These are phyloP conservation scores for Russula sp. DNA, from an alignment of 768 basidiomycete genomes.

Conservation along the genomic window DNA sequence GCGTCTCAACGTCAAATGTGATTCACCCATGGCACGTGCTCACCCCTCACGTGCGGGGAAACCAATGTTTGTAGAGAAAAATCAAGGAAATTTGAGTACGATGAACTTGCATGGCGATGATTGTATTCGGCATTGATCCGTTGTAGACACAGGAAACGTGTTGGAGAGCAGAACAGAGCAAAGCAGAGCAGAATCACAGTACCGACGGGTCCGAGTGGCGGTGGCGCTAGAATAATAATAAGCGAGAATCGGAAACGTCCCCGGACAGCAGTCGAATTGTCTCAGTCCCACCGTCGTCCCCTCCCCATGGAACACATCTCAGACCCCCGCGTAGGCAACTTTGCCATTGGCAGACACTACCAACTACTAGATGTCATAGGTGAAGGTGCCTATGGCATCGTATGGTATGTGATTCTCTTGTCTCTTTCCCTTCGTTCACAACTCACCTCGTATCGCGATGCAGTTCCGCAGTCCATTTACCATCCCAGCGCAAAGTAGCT, in stretches of 20 bases:
- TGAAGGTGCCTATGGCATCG: constrained; percentile 92
- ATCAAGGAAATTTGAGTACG: background rate
- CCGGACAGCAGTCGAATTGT: constrained; percentile 6
- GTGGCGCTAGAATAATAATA: background rate
- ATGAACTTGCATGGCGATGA: background rate
- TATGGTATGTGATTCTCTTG: constrained; percentile 49
- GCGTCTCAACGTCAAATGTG: constrained; percentile 12
- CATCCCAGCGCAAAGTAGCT: constrained; percentile 88
- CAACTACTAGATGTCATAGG: constrained; percentile 85
- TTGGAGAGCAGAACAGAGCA: background rate
- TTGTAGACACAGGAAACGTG: background rate
- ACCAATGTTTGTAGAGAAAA: background rate
- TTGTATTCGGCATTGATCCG: background rate
- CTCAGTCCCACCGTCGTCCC: background rate
- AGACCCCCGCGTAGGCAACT: constrained; percentile 31
- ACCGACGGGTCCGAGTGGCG: background rate
- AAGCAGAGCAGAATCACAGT: background rate
- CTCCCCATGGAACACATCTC: constrained; percentile 35
- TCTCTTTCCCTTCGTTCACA: background rate
- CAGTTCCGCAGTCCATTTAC: constrained; percentile 78
- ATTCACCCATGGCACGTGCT: background rate
- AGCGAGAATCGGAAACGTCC: no score
- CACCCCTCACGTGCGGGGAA: constrained; percentile 12
- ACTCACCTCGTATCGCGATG: constrained; percentile 13
- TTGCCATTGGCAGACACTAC: constrained; percentile 62